Percentiles rank a stretch among this genome's conserved stretches.
Evolutionary conservation across 768 basidiomycete genomes (phyloP).

Genomic region (Boletus rufocinnamomeus): DNA sequence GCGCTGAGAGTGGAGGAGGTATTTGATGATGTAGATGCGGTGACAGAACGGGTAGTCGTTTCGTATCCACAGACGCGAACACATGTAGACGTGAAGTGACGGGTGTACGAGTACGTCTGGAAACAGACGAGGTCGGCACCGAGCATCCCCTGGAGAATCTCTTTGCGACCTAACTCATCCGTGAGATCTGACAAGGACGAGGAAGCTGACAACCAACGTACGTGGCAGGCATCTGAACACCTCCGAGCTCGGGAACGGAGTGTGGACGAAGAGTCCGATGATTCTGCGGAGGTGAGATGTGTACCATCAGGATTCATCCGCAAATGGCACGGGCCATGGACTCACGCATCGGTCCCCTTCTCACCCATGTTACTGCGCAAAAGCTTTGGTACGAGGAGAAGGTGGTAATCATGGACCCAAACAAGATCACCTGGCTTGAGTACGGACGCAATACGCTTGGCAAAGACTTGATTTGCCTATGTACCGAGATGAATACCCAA

Average conservation of each 20-base stretch:
- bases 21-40: conserved; percentile 1
- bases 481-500: conserved; percentile 31
- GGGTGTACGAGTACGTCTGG: conserved; percentile 95
- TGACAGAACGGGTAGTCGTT: conserved; percentile 44
- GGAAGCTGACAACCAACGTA: conserved; percentile 39
- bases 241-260: conserved; percentile 96
- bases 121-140: conserved; percentile 96
- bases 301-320: background rate
- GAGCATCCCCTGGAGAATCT: conserved; percentile 97
- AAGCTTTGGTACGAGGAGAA: conserved; percentile 86
- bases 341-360: conserved; percentile 30
- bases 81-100: conserved; percentile 94
- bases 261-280: conserved; percentile 94
- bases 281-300: conserved; percentile 35
- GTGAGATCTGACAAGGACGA: conserved; percentile 4
- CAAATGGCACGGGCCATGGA: background rate
- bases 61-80: conserved; percentile 97
- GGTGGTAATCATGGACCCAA: conserved; percentile 95
- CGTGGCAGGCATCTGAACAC: conserved; percentile 93
- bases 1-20: conserved; percentile 10
- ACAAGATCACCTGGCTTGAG: conserved; percentile 91
- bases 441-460: conserved; percentile 66
- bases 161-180: conserved; percentile 66
- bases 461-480: conserved; percentile 84
- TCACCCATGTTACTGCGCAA: conserved; percentile 64